Evolutionary conservation across 1,284 basidiomycete genomes (phyloP).

Genomic region (Microbotryum scabiosae): DNA sequence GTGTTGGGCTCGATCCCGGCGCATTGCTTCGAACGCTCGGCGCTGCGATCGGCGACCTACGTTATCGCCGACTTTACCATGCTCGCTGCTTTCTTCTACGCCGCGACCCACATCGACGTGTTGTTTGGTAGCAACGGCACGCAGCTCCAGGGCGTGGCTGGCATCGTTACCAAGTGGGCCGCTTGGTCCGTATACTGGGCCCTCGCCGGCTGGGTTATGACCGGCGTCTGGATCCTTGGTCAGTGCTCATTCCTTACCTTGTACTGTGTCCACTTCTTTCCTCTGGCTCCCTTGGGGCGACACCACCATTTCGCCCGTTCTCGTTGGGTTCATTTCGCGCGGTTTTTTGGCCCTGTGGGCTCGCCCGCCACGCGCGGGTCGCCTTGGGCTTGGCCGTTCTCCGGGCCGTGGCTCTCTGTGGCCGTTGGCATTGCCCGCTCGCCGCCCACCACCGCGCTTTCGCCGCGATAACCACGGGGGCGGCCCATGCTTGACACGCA

Average conservation of each 20-base stretch:
- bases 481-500: too few relatives aligned
- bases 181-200: constrained; percentile 79
- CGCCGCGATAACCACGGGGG: too few relatives aligned
- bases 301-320: not conserved
- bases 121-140: constrained; percentile 47
- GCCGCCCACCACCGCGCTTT: too few relatives aligned
- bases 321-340: constrained; percentile 15
- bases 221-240: constrained; percentile 86
- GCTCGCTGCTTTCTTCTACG: constrained; percentile 61
- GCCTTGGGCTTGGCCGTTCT: too few relatives aligned
- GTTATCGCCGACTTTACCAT: constrained; percentile 68
- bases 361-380: too few relatives aligned
- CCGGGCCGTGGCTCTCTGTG: too few relatives aligned
- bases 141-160: constrained; percentile 23
- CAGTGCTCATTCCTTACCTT: not conserved
- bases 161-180: constrained; percentile 53
- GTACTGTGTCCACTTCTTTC: not conserved
- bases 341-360: too few relatives aligned
- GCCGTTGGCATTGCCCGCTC: too few relatives aligned
- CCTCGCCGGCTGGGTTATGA: constrained; percentile 75
- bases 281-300: not conserved
- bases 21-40: constrained; percentile 89
- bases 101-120: constrained; percentile 59
- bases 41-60: constrained; percentile 72
- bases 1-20: constrained; percentile 32